A percentile compares a stretch with the other conserved stretches of the same genome.
Conservation (phyloP, 2,329 filamentous ascomycete species). For the Aspergillus terreus region DNA sequence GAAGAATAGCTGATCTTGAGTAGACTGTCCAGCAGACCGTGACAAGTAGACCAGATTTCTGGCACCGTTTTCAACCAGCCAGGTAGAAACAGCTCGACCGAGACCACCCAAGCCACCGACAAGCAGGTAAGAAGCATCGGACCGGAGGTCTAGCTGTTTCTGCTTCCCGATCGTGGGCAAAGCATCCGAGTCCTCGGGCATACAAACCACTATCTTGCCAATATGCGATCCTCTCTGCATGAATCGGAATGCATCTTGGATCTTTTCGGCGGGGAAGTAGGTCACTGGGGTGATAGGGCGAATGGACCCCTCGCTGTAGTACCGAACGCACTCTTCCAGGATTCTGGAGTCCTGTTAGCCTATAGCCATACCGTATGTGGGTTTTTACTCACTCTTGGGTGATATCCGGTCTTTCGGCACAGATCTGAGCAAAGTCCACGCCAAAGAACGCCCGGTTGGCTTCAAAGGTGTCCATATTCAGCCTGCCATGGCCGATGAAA, state of each 20-base stretch:
- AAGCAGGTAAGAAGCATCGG: slow-evolving; percentile 27
- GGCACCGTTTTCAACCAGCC: slow-evolving; percentile 35
- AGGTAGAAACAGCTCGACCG: slow-evolving; percentile 30
- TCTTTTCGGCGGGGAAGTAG: not conserved
- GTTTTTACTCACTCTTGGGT: slow-evolving; percentile 5
- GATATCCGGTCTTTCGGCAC: slow-evolving; percentile 4
- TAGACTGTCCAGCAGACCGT: slow-evolving; percentile 13
- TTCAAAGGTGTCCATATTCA: slow-evolving; percentile 21
- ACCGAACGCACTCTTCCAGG: no score
- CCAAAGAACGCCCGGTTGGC: slow-evolving; percentile 21
- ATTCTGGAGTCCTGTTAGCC: no score
- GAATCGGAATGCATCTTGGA: slow-evolving; percentile 38
- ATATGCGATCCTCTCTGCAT: slow-evolving; percentile 45
- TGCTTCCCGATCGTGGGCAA: not conserved
- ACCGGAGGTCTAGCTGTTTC: slow-evolving; percentile 2
- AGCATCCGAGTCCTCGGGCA: slow-evolving; percentile 4
- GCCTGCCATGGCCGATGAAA: slow-evolving; percentile 15
- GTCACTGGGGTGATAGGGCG: no score
- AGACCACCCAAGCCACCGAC: slow-evolving; percentile 41
- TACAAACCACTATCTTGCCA: slow-evolving; percentile 41
- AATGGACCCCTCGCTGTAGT: no score
- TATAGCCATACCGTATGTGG: slow-evolving; percentile 8
- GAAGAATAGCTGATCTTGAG: slow-evolving; percentile 13
- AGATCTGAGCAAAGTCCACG: slow-evolving; percentile 19
- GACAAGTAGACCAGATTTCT: slow-evolving; percentile 35